These are phyloP conservation scores for Graphiopsis chlorocephala DNA, from an alignment of 2,329 filamentous ascomycete species.

Conservation along the genomic window DNA sequence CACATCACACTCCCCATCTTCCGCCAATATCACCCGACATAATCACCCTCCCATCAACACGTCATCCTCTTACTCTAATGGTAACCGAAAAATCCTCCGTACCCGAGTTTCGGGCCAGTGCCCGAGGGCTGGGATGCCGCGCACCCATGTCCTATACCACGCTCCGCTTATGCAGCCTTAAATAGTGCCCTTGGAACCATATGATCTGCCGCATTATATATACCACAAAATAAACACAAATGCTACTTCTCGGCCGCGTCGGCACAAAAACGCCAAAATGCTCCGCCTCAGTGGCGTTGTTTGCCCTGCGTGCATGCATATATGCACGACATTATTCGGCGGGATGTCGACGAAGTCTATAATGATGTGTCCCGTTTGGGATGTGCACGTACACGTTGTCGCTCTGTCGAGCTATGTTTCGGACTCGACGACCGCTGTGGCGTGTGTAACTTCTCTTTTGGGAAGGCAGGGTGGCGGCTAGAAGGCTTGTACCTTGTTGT, in stretches of 20 bases:
- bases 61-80: background rate
- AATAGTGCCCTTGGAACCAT: background rate
- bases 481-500: background rate
- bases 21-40: background rate
- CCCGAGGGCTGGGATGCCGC: background rate
- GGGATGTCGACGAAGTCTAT: background rate
- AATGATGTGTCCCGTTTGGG: background rate
- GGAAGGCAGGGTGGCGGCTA: background rate
- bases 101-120: background rate
- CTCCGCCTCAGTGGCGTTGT: background rate
- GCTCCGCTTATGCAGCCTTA: background rate
- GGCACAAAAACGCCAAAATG: background rate
- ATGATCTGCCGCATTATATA: slow-evolving; percentile 1
- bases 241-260: background rate
- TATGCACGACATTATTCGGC: slow-evolving; percentile 1
- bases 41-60: background rate
- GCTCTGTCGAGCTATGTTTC: slow-evolving; percentile 1
- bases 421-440: background rate
- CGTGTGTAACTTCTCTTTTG: background rate
- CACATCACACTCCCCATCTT: background rate
- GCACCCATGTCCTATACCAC: background rate
- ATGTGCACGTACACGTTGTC: background rate
- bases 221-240: background rate
- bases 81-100: background rate
- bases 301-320: background rate